Evolutionary conservation across 2,329 filamentous ascomycete species (phyloP).

Genomic region (Neurospora sp.): DNA sequence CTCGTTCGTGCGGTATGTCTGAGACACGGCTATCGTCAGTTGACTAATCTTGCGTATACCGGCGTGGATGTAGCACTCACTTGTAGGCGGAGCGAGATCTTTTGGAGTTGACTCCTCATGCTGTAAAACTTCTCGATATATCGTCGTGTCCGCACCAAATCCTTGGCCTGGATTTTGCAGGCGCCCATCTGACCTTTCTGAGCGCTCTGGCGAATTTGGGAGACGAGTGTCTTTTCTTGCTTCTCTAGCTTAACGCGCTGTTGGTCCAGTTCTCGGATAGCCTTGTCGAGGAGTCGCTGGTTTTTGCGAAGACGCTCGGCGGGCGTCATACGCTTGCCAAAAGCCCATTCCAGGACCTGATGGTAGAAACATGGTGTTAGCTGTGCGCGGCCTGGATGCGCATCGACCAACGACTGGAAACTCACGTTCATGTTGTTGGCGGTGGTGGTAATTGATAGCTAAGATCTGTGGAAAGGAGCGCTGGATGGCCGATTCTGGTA

Average conservation of each 20-base stretch:
- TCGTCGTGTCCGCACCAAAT: constrained; percentile 83
- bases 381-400: constrained; percentile 7
- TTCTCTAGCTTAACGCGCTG: constrained; percentile 94
- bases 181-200: constrained; percentile 99
- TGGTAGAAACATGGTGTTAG: constrained; percentile 5
- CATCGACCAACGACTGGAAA: constrained; percentile 2
- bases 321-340: constrained; percentile 98
- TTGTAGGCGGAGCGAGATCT: constrained; percentile 90
- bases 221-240: constrained; percentile 93
- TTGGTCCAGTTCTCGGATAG: constrained; percentile 89
- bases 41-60: neutral
- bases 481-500: neutral
- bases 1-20: constrained; percentile 97
- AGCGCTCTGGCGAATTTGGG: constrained; percentile 95
- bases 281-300: constrained; percentile 93
- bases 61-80: constrained; percentile 33
- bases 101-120: constrained; percentile 94
- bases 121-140: constrained; percentile 94
- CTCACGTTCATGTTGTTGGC: constrained; percentile 46
- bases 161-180: constrained; percentile 96
- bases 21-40: constrained; percentile 2
- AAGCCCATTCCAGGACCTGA: constrained; percentile 98
- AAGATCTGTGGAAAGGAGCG: neutral
- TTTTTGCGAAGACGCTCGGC: constrained; percentile 87
- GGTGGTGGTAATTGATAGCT: neutral